phyloP scores from a whole-genome alignment of 2,329 filamentous ascomycete genomes.

The Metarhizium robertsii region DNA sequence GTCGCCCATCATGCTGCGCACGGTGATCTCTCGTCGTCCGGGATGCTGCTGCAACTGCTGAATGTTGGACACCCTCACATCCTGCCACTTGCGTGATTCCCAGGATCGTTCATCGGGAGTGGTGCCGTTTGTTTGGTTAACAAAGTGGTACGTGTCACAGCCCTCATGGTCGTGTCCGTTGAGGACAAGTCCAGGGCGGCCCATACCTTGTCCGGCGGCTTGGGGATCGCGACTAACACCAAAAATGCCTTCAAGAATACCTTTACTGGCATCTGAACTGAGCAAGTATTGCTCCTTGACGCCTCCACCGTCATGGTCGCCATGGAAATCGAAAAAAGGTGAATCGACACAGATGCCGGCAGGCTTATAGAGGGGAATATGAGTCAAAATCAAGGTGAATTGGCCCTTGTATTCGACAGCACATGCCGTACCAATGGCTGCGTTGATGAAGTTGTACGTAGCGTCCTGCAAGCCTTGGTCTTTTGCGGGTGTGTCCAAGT shows the following conservation, averaged over 20 bases:
- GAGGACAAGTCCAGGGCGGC: constrained; percentile 68
- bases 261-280: constrained; percentile 59
- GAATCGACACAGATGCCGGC: constrained; percentile 74
- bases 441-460: constrained; percentile 70
- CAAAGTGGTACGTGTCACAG: constrained; percentile 80
- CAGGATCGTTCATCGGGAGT: constrained; percentile 33
- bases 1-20: constrained; percentile 97
- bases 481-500: constrained; percentile 75
- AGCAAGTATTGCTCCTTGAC: constrained; percentile 90
- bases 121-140: constrained; percentile 50
- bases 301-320: constrained; percentile 53
- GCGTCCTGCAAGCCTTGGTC: constrained; percentile 58
- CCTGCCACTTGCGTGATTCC: constrained; percentile 39
- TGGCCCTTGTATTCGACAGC: constrained; percentile 53
- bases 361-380: constrained; percentile 82
- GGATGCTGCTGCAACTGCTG: constrained; percentile 36
- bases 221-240: constrained; percentile 58
- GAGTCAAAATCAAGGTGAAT: constrained; percentile 80
- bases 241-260: constrained; percentile 76
- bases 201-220: constrained; percentile 52
- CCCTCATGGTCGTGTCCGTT: constrained; percentile 95
- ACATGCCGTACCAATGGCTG: constrained; percentile 52
- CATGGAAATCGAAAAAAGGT: constrained; percentile 75
- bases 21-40: constrained; percentile 78
- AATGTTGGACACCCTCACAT: constrained; percentile 32